Evolutionary conservation across 495 filamentous ascomycete genomes (phyloP), one percentile per base, ranked within the genome.

Genomic region (Lentithecium fluviatile): DNA sequence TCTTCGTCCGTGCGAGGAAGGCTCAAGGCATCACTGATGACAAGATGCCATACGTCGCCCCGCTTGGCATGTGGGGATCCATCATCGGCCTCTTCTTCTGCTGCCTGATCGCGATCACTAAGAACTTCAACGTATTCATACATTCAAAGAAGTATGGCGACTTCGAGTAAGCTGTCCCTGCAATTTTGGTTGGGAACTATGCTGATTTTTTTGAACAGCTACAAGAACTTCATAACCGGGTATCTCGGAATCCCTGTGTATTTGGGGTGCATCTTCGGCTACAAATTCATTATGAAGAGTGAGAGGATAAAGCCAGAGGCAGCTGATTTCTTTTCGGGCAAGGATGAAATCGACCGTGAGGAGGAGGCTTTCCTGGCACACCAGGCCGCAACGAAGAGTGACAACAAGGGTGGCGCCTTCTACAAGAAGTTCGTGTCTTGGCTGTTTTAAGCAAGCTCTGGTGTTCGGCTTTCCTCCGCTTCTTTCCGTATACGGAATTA

Each of bases 161-260:
- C 42, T 86, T 85, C 69, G 77, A 84, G 68, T 50, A 50, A n/a
- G 15, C 6, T 15, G 6, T 13, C 15, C 40, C 15, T 45, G 4
- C 13, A 45, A 45, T 45, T 21, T 17, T 13, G n/a, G 40, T 45
- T 21, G 6, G 20, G 15, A 45, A 45, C 40, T 15, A 45, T 21
- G 20, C 40, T 45, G 15, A 45, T 13, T 3, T 32, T 32, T 10
- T 32, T 3, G 40, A 45, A 6, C 13, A 52, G 61, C 34, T 84
- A 86, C 70, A 84, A 85, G 73, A 87, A 82, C 65, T 94, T 94
- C 73, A 81, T 43, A 43, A n/a, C 88, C 0, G 83, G 84, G 4
- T 92, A 94, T 66, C 82, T 91, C 4, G 90, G 89, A 32, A 92
- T 95, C 67, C 87, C 87, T 4, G 74, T 93, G 13, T 95, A 90